Conservation (phyloP, 208 protist species). For the Tritrichomonas foetus region DNA sequence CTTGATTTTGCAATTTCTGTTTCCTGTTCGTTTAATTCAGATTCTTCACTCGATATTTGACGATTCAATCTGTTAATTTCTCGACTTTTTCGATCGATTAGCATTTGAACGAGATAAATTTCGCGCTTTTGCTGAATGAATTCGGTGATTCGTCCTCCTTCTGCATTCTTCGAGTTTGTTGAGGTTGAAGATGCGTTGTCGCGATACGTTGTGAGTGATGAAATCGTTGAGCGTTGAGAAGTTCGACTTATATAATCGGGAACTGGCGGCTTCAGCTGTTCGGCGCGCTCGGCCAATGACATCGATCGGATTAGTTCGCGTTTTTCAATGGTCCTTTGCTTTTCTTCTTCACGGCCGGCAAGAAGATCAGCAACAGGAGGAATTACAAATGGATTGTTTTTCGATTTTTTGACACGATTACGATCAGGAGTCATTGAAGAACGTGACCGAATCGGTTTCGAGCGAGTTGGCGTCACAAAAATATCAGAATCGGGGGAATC, state of each 20-base stretch:
- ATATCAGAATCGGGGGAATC: no score
- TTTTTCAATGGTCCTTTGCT: neutral
- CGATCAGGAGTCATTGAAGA: no score
- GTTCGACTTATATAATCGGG: no score
- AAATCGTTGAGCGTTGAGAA: no score
- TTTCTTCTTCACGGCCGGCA: neutral
- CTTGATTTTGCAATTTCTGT: neutral
- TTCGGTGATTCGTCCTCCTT: neutral
- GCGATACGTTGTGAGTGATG: no score
- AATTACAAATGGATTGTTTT: neutral
- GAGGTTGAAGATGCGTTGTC: no score
- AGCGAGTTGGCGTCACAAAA: no score
- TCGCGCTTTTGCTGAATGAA: constrained; percentile 10
- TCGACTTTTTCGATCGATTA: constrained; percentile 1
- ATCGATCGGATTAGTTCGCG: neutral
- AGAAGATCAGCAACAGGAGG: neutral
- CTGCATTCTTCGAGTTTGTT: no score
- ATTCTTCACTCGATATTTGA: neutral
- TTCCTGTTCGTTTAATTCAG: neutral
- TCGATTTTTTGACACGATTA: no score
- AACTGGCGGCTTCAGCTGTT: no score
- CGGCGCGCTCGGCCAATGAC: neutral
- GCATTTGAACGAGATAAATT: neutral
- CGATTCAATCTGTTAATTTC: neutral
- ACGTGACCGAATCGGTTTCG: no score